These are phyloP conservation scores for Boletus insuetus DNA, from an alignment of 768 basidiomycete species.

Conservation along the genomic window DNA sequence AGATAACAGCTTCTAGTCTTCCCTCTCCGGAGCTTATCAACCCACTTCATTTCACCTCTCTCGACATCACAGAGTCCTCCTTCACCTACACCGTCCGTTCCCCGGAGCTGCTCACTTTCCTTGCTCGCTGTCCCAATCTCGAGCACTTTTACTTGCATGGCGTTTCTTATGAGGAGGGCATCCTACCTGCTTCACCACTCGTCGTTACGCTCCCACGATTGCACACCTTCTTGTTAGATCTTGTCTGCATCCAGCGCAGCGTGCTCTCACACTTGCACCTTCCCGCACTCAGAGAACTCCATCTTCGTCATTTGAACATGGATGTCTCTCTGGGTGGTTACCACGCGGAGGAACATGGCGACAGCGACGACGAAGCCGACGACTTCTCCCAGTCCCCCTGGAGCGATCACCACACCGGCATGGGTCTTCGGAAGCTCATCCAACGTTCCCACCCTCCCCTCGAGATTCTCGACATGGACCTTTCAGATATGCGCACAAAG, in stretches of 20 bases:
- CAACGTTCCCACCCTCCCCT: conserved; percentile 61
- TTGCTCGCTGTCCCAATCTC: conserved; percentile 58
- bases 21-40: conserved; percentile 44
- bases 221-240: conserved; percentile 52
- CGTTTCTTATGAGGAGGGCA: conserved; percentile 44
- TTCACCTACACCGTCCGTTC: conserved; percentile 41
- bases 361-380: conserved; percentile 68
- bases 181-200: conserved; percentile 29
- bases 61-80: conserved; percentile 54
- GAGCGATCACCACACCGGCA: conserved; percentile 76
- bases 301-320: conserved; percentile 66
- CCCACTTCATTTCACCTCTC: conserved; percentile 53
- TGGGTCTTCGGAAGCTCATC: conserved; percentile 71
- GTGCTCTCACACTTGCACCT: conserved; percentile 63
- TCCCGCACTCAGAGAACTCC: conserved; percentile 58
- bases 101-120: conserved; percentile 54
- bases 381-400: conserved; percentile 77
- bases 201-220: conserved; percentile 57
- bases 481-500: conserved; percentile 80
- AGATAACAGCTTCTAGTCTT: conserved; percentile 47
- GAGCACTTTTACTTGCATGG: conserved; percentile 58
- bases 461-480: conserved; percentile 70
- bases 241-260: conserved; percentile 60
- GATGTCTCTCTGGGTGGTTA: conserved; percentile 42
- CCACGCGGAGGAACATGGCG: conserved; percentile 50